Evolutionary conservation across 441 rosid genomes (phyloP), one percentile per base, ranked within the genome.

Genomic region (Euphorbia schlechtendalii): DNA sequence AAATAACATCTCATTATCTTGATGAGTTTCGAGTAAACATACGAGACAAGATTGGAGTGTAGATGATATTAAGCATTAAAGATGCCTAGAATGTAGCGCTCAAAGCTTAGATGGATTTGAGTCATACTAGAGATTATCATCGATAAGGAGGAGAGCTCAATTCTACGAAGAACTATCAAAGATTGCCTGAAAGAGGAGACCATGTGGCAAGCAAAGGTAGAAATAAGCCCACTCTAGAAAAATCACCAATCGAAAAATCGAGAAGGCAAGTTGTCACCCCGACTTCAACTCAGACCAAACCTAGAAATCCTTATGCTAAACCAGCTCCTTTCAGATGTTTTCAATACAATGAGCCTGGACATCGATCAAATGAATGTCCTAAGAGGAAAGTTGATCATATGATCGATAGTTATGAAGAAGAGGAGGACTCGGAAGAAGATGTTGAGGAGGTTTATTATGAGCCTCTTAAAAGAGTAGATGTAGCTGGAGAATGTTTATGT

Each of bases 401-500:
- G 46, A 9, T 41, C 2, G 15, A 41, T 1, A 41, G 1, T 15
- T 41, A 41, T 41, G 46, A 41, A n/a, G n/a, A n/a, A n/a, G n/a
- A n/a, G n/a, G n/a, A n/a, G n/a, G n/a, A n/a, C n/a, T 11, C 1
- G 8, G 7, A 9, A 13, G 46, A 9, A 41, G 46, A 41, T 12
- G 15, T 41, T 13, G 40, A 34, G 10, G 40, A 5, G 10, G 40
- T 5, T 34, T 13, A 12, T 13, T 41, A 15, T 13, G 46, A 41
- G 3, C 15, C 46, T 0, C 17, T 41, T 10, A 15, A 41, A 13
- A 0, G 98, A 89, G 72, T 86, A 87, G 46, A 86, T 92, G 64
- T 34, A 2, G 40, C 5, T 3, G 6, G 5, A 34, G 1, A 5
- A 34, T 34, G 10, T 34, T 8, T 34, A 34, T 34, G 1, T 34